Percentiles rank a stretch among this genome's conserved stretches.
Conservation (phyloP, 805 yeast genomes). For the Trichomonascus vanleenenianus region DNA sequence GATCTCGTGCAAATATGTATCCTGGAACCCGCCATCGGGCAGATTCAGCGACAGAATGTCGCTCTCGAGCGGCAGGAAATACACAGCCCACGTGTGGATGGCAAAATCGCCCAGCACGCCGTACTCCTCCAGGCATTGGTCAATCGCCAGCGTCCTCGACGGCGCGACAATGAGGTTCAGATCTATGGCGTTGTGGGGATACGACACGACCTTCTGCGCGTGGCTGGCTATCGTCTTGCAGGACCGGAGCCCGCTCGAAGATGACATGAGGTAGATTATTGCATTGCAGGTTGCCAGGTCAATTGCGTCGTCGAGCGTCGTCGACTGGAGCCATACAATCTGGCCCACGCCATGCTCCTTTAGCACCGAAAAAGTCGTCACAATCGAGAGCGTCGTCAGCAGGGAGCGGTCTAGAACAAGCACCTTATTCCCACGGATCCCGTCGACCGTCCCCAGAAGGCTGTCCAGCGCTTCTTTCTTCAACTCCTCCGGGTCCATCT, state of each 20-base stretch:
- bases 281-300: not conserved
- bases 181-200: constrained; percentile 11
- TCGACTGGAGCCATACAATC: constrained; percentile 39
- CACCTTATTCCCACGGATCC: constrained; percentile 24
- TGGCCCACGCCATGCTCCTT: constrained; percentile 43
- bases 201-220: constrained; percentile 11
- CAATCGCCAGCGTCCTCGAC: constrained; percentile 19
- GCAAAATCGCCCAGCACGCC: constrained; percentile 37
- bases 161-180: constrained; percentile 24
- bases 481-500: constrained; percentile 9
- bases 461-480: constrained; percentile 16
- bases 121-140: constrained; percentile 27
- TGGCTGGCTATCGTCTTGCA: constrained; percentile 16
- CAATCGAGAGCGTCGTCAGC: constrained; percentile 42
- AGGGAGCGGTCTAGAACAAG: constrained; percentile 40
- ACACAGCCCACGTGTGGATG: constrained; percentile 36
- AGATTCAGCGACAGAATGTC: constrained; percentile 39
- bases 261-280: constrained; percentile 4
- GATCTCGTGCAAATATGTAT: constrained; percentile 39
- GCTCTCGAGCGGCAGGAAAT: constrained; percentile 36
- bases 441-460: constrained; percentile 23
- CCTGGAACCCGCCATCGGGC: constrained; percentile 32
- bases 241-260: constrained; percentile 1
- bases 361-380: constrained; percentile 48
- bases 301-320: constrained; percentile 9